These are phyloP conservation scores for Globisporangium viniferum DNA, from an alignment of 352 stramenopile species.

Conservation along the genomic window DNA sequence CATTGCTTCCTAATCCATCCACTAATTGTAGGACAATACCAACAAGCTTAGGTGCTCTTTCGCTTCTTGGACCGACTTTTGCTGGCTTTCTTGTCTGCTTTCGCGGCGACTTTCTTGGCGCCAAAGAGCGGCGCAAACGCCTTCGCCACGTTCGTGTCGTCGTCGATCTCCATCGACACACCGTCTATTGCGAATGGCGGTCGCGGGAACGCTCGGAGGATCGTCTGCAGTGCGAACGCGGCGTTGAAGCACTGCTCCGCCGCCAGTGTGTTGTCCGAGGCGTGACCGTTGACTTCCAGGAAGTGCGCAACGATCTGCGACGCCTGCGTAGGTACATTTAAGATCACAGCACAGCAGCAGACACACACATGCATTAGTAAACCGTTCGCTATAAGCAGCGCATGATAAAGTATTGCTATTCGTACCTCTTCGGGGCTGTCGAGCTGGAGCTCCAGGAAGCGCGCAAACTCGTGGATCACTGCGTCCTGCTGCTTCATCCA, in stretches of 20 bases:
- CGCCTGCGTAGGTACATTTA: conserved; percentile 18
- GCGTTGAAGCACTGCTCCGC: conserved; percentile 78
- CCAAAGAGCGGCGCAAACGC: conserved; percentile 51
- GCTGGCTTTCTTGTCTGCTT: conserved; percentile 18
- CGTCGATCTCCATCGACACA: conserved; percentile 40
- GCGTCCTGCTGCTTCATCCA: conserved; percentile 65
- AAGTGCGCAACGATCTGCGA: conserved; percentile 48
- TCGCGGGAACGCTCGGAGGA: conserved; percentile 64
- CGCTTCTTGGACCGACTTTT: conserved; percentile 34
- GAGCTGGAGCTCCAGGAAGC: conserved; percentile 74
- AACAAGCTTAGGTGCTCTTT: conserved; percentile 20
- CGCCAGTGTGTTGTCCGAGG: conserved; percentile 25
- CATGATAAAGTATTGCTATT: background rate
- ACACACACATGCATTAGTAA: background rate
- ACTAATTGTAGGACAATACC: too few relatives aligned
- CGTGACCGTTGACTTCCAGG: conserved; percentile 54
- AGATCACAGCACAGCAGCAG: background rate
- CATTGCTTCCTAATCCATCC: background rate
- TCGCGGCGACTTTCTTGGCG: conserved; percentile 21
- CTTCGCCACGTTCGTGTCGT: conserved; percentile 34
- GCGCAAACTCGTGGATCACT: conserved; percentile 66
- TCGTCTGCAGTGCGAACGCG: conserved; percentile 72
- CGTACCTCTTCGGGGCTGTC: conserved; percentile 41
- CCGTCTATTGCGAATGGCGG: conserved; percentile 49
- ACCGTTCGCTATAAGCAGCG: background rate